These are phyloP conservation scores for Vanrija humicola DNA, from an alignment of 1,284 basidiomycete species.

Conservation along the genomic window DNA sequence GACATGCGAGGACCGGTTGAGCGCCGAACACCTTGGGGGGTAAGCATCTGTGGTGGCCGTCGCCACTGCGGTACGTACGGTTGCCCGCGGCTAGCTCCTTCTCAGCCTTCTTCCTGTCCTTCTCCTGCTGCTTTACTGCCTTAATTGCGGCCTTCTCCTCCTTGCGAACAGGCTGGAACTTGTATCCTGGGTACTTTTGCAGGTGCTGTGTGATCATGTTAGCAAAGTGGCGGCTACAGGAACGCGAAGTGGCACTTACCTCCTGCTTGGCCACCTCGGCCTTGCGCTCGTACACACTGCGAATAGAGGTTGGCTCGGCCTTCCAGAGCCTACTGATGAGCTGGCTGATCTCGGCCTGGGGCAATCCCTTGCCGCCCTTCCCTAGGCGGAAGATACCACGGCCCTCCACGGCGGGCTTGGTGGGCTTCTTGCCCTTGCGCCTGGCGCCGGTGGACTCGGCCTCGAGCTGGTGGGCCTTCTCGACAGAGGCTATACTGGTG, in stretches of 20 bases:
- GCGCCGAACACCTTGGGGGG: too few relatives aligned
- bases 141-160: constrained; percentile 58
- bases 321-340: constrained; percentile 69
- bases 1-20: too few relatives aligned
- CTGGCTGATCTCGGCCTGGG: constrained; percentile 69
- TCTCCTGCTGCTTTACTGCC: constrained; percentile 31
- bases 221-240: neutral
- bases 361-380: constrained; percentile 49
- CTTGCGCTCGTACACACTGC: constrained; percentile 62
- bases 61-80: too few relatives aligned
- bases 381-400: constrained; percentile 13
- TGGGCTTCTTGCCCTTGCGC: constrained; percentile 22
- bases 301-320: constrained; percentile 55
- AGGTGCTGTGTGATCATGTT: constrained; percentile 51
- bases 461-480: neutral
- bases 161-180: constrained; percentile 66
- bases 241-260: constrained; percentile 32
- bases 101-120: constrained; percentile 6
- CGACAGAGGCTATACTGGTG: too few relatives aligned
- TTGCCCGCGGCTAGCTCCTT: constrained; percentile 12
- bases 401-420: constrained; percentile 26
- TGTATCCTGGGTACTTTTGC: constrained; percentile 64
- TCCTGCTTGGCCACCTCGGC: constrained; percentile 66
- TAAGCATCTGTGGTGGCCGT: too few relatives aligned
- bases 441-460: neutral